A percentile compares a stretch with the other conserved stretches of the same genome.
phyloP scores from a whole-genome alignment of 768 basidiomycete genomes.

The Cystobasidium onofrii region DNA sequence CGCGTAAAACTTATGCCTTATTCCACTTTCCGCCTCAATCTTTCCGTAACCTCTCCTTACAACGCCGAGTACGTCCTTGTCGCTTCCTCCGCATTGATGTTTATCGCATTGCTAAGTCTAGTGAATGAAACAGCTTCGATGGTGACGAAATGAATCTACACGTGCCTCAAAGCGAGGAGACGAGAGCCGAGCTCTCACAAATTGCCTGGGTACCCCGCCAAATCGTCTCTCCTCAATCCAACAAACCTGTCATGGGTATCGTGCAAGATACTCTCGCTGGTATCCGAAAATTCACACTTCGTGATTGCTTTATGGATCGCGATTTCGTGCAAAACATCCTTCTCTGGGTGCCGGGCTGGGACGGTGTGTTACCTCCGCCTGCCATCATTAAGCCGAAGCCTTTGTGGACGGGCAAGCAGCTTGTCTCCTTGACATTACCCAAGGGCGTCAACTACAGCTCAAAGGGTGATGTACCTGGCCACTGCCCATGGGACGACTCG shows the following conservation, averaged over 20 bases:
- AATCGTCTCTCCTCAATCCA: slow-evolving; percentile 99
- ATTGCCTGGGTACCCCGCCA: slow-evolving; percentile 96
- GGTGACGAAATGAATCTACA: slow-evolving; percentile 99
- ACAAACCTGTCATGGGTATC: slow-evolving; percentile 94
- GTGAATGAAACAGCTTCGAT: slow-evolving; percentile 57
- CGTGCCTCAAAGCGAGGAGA: slow-evolving; percentile 96
- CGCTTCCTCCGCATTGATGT: background rate
- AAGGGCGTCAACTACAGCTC: slow-evolving; percentile 70
- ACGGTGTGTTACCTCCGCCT: slow-evolving; percentile 81
- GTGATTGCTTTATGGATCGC: slow-evolving; percentile 94
- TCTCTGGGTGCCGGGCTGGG: slow-evolving; percentile 97
- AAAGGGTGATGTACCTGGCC: slow-evolving; percentile 54
- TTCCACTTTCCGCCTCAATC: slow-evolving; percentile 94
- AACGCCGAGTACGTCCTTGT: slow-evolving; percentile 62
- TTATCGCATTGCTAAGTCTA: background rate
- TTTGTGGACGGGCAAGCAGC: slow-evolving; percentile 96
- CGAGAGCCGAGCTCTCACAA: slow-evolving; percentile 92
- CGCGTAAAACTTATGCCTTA: slow-evolving; percentile 94
- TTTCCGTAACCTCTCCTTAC: slow-evolving; percentile 89
- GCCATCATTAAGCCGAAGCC: slow-evolving; percentile 94
- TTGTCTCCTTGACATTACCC: slow-evolving; percentile 82
- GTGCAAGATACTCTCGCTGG: slow-evolving; percentile 98
- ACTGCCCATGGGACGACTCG: slow-evolving; percentile 76
- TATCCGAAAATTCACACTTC: slow-evolving; percentile 90
- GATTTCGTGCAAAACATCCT: slow-evolving; percentile 92